These are phyloP conservation scores for Apium graveolens DNA, from an alignment of 129 eudicot genomes.

Conservation along the genomic window DNA sequence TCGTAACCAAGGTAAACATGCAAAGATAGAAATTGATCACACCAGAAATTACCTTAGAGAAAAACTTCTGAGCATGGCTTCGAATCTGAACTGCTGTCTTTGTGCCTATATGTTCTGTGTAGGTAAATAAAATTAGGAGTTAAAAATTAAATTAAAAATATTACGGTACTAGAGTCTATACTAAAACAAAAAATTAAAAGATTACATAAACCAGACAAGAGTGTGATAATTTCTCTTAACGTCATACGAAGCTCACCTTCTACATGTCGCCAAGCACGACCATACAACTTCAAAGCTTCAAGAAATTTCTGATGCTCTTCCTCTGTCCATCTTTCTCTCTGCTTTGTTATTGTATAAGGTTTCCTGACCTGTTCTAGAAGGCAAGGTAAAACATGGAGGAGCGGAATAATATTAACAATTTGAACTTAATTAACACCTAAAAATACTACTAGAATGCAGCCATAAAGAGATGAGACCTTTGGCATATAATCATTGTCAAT, in stretches of 20 bases:
- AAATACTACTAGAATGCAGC: background rate
- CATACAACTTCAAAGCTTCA: slow-evolving; percentile 80
- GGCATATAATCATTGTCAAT: slow-evolving; percentile 41
- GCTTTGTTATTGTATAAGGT: slow-evolving; percentile 81
- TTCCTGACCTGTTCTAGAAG: slow-evolving; percentile 48
- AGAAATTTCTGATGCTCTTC: slow-evolving; percentile 86
- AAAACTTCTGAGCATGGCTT: slow-evolving; percentile 96
- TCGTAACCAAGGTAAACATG: slow-evolving; percentile 17
- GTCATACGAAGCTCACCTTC: slow-evolving; percentile 41
- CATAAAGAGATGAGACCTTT: slow-evolving; percentile 34
- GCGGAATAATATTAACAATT: slow-evolving; percentile 8
- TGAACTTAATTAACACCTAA: background rate
- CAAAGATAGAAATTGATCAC: slow-evolving; percentile 19
- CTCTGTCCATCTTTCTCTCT: slow-evolving; percentile 88
- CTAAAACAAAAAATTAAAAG: background rate
- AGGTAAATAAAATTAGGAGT: background rate
- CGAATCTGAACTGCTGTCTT: slow-evolving; percentile 96
- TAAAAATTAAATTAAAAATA: background rate
- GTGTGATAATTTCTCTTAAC: background rate
- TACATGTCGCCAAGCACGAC: slow-evolving; percentile 81
- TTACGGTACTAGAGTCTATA: background rate
- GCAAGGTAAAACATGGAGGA: slow-evolving; percentile 1
- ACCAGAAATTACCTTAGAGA: slow-evolving; percentile 62
- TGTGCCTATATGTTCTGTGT: slow-evolving; percentile 87
- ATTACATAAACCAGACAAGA: background rate